phyloP scores from a whole-genome alignment of 305 asterid species.

The Rubia occidens region DNA sequence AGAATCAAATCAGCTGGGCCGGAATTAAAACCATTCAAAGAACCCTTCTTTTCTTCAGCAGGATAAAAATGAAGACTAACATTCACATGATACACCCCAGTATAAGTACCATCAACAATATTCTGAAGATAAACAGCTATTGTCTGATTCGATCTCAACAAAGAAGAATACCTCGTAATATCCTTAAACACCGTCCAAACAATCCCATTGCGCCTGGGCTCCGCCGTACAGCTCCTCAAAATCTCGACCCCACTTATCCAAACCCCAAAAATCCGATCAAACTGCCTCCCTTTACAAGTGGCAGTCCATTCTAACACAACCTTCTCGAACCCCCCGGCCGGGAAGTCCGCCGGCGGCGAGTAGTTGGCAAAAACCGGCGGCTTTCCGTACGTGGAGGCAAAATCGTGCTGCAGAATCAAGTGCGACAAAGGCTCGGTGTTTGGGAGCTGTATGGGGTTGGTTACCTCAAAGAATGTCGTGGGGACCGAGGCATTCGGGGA shows the following conservation, averaged over 20 bases:
- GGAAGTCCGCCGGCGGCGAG: slow-evolving; percentile 53
- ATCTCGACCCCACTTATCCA: slow-evolving; percentile 92
- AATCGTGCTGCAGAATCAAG: slow-evolving; percentile 52
- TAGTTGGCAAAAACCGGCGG: slow-evolving; percentile 60
- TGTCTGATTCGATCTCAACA: slow-evolving; percentile 44
- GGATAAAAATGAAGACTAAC: slow-evolving; percentile 63
- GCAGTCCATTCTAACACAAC: slow-evolving; percentile 78
- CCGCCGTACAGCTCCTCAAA: slow-evolving; percentile 85
- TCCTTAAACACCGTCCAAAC: slow-evolving; percentile 75
- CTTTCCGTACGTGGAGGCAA: slow-evolving; percentile 55
- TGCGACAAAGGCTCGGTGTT: slow-evolving; percentile 52
- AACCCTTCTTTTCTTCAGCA: slow-evolving; percentile 19
- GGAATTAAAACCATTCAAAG: slow-evolving; percentile 21
- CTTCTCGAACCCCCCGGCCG: slow-evolving; percentile 33
- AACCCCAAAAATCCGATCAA: slow-evolving; percentile 77
- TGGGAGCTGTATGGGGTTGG: slow-evolving; percentile 62
- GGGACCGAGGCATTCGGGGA: slow-evolving; percentile 24
- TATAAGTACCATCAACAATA: slow-evolving; percentile 56
- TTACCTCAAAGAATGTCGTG: slow-evolving; percentile 65
- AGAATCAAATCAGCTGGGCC: slow-evolving; percentile 74
- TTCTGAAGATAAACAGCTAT: slow-evolving; percentile 68
- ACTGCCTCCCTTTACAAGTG: slow-evolving; percentile 68
- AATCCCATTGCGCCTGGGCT: slow-evolving; percentile 60
- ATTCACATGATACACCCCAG: slow-evolving; percentile 75
- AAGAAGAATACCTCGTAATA: slow-evolving; percentile 64